These are phyloP conservation scores for Candida sojae DNA, from an alignment of 1,139 yeast species.

Conservation along the genomic window DNA sequence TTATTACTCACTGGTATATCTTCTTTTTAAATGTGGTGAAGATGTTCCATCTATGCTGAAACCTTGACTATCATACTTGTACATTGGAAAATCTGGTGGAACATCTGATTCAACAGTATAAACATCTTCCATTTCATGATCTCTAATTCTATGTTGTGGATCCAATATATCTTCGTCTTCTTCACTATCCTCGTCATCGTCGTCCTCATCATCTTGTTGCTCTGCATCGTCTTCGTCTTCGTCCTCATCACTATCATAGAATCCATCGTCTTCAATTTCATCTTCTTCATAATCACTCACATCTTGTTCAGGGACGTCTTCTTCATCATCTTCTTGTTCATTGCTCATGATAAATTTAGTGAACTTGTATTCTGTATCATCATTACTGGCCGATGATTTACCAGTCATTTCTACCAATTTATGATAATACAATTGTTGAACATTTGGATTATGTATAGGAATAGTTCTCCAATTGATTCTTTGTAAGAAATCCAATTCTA, in stretches of 20 bases:
- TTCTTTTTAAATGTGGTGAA: conserved; percentile 39
- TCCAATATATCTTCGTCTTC: conserved; percentile 16
- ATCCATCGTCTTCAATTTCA: conserved; percentile 14
- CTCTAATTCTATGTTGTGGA: not conserved
- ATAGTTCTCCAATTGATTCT: conserved; percentile 71
- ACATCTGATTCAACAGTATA: conserved; percentile 3
- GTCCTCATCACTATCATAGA: conserved; percentile 15
- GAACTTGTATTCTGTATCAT: conserved; percentile 5
- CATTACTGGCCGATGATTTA: conserved; percentile 1
- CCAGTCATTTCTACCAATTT: conserved; percentile 5
- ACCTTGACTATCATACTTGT: conserved; percentile 26
- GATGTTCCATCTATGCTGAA: conserved; percentile 33
- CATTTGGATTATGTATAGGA: conserved; percentile 24
- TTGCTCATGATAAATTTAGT: conserved; percentile 13
- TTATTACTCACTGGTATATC: conserved; percentile 15
- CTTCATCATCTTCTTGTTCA: conserved; percentile 8
- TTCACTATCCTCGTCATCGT: conserved; percentile 13
- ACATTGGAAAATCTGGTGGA: conserved; percentile 1
- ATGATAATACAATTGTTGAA: conserved; percentile 4
- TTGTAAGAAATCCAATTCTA: conserved; percentile 84
- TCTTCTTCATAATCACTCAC: conserved; percentile 8
- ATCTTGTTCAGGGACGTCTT: not conserved
- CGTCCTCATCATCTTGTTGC: conserved; percentile 11
- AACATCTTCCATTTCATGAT: conserved; percentile 6
- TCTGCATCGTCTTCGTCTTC: conserved; percentile 6